Percentiles rank a stretch among this genome's conserved stretches.
These are phyloP conservation scores for Trametes gibbosa DNA, from an alignment of 768 basidiomycete genomes.

Conservation along the genomic window DNA sequence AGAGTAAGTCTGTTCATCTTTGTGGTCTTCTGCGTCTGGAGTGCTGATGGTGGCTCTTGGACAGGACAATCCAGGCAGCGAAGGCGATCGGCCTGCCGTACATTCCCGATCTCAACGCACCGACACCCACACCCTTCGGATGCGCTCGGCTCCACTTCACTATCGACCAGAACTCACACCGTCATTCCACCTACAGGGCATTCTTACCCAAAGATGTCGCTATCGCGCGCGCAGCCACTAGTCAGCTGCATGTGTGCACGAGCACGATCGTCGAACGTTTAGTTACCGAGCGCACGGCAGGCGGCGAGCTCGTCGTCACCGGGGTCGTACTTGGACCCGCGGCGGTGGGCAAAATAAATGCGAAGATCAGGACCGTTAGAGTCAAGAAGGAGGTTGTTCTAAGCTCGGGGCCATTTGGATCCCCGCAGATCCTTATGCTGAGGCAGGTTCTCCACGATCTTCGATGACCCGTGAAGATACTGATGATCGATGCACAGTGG, in stretches of 20 bases:
- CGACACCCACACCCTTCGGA: conserved; percentile 19
- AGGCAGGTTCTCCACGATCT: too few relatives aligned
- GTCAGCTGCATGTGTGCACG: conserved; percentile 22
- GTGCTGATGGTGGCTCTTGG: neutral
- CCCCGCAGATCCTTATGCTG: conserved; percentile 41
- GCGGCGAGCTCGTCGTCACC: conserved; percentile 6
- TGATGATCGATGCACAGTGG: conserved; percentile 16
- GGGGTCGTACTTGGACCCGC: conserved; percentile 13
- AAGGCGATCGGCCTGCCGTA: conserved; percentile 22
- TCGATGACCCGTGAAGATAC: neutral
- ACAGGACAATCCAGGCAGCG: conserved; percentile 17
- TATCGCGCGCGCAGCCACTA: conserved; percentile 2
- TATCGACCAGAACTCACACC: conserved; percentile 18
- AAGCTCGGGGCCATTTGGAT: conserved; percentile 24
- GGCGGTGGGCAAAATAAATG: neutral
- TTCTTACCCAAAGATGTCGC: conserved; percentile 20
- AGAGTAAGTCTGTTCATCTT: conserved; percentile 3
- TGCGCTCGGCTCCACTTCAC: conserved; percentile 24
- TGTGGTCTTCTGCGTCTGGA: too few relatives aligned
- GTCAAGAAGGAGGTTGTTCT: conserved; percentile 25
- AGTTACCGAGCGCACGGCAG: conserved; percentile 3
- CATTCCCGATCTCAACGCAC: conserved; percentile 24
- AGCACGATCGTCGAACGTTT: conserved; percentile 19
- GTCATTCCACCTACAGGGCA: conserved; percentile 23
- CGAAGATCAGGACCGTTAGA: neutral